These are phyloP conservation scores for Odonthalia washingtoniensis DNA, from an alignment of 31 red algal species.

Conservation along the genomic window DNA sequence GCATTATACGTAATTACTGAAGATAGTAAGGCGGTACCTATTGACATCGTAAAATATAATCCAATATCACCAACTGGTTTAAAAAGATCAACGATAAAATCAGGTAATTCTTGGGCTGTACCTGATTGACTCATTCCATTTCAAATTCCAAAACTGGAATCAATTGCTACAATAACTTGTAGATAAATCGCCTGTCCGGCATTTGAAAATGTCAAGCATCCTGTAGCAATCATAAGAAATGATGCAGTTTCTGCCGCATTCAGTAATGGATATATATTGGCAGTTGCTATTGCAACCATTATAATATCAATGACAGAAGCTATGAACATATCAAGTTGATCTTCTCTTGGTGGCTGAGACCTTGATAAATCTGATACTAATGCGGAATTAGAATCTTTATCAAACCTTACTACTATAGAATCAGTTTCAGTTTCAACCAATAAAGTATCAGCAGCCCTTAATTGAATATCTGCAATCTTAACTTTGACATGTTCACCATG, in stretches of 20 bases:
- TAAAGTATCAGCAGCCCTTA: slow-evolving; percentile 62
- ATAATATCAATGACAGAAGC: slow-evolving; percentile 52
- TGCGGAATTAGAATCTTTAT: slow-evolving; percentile 69
- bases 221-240: slow-evolving; percentile 61
- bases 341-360: slow-evolving; percentile 62
- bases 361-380: slow-evolving; percentile 62
- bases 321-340: slow-evolving; percentile 61
- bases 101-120: slow-evolving; percentile 52
- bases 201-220: slow-evolving; percentile 63
- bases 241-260: slow-evolving; percentile 50
- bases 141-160: slow-evolving; percentile 55
- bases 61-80: slow-evolving; percentile 54
- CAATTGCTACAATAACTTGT: slow-evolving; percentile 63
- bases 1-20: slow-evolving; percentile 72
- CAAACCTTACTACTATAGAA: slow-evolving; percentile 49
- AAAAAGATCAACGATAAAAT: slow-evolving; percentile 57
- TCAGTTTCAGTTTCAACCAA: slow-evolving; percentile 70
- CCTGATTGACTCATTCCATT: slow-evolving; percentile 59
- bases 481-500: slow-evolving; percentile 68
- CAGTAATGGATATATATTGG: slow-evolving; percentile 41
- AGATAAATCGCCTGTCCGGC: slow-evolving; percentile 58
- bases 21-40: slow-evolving; percentile 54
- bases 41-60: slow-evolving; percentile 62
- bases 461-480: slow-evolving; percentile 65
- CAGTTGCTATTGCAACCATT: slow-evolving; percentile 63